These are phyloP conservation scores for Apiospora koreana DNA, from an alignment of 2,329 filamentous ascomycete genomes.

Conservation along the genomic window DNA sequence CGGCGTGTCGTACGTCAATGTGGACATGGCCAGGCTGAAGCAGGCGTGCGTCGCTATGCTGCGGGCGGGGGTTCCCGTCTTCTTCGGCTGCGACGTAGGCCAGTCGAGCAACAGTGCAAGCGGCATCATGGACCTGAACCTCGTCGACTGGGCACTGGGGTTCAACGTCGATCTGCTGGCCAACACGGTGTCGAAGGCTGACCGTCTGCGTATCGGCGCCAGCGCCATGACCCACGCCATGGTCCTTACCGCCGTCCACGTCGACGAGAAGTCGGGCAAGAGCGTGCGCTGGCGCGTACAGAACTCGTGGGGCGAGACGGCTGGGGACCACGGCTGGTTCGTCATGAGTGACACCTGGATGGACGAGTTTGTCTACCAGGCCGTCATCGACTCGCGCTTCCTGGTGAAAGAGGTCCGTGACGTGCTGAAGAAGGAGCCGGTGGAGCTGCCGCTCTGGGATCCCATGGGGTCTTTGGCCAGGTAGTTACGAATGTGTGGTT, in stretches of 20 bases:
- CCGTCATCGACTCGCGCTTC: conserved; percentile 75
- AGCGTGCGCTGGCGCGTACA: conserved; percentile 81
- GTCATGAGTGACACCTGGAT: conserved; percentile 85
- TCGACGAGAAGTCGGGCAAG: conserved; percentile 63
- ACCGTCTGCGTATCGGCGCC: conserved; percentile 73
- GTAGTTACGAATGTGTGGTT: background rate
- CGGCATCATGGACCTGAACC: conserved; percentile 78
- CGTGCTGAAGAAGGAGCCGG: conserved; percentile 69
- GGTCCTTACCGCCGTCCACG: conserved; percentile 83
- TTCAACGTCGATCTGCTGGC: conserved; percentile 72
- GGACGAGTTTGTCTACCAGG: conserved; percentile 83
- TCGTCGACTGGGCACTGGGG: conserved; percentile 81
- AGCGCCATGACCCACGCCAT: conserved; percentile 89
- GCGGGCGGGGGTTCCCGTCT: conserved; percentile 74
- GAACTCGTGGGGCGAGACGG: conserved; percentile 76
- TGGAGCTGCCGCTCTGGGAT: conserved; percentile 76
- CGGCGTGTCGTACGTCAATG: conserved; percentile 80
- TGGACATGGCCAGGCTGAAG: conserved; percentile 73
- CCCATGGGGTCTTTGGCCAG: conserved; percentile 72
- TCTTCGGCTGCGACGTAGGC: conserved; percentile 88
- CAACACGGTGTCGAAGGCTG: conserved; percentile 70
- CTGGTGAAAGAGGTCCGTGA: conserved; percentile 66
- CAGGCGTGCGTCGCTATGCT: conserved; percentile 75
- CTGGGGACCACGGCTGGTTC: conserved; percentile 80
- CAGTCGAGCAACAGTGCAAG: conserved; percentile 69